Evolutionary conservation across 202 grass and related monocot genomes (phyloP).

Genomic region (Zoysia matrella): DNA sequence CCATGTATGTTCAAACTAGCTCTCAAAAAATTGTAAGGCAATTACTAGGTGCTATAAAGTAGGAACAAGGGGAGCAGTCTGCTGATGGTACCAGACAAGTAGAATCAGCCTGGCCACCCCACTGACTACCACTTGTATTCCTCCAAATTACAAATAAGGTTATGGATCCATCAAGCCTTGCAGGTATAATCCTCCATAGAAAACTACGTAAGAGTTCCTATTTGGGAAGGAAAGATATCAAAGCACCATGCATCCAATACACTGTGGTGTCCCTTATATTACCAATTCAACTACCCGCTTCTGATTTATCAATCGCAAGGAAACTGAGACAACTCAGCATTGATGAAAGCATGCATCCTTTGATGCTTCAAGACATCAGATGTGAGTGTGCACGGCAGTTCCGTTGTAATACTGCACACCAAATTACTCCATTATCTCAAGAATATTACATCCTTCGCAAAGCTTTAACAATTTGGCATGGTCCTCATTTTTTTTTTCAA

Average conservation of each 20-base stretch:
- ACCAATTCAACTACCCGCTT: conserved; percentile 34
- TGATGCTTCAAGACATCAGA: conserved; percentile 32
- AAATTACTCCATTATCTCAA: conserved; percentile 26
- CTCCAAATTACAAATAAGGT: conserved; percentile 37
- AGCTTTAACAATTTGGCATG: conserved; percentile 37
- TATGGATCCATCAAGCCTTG: conserved; percentile 7
- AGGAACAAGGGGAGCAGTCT: neutral
- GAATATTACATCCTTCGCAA: conserved; percentile 24
- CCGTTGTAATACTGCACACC: conserved; percentile 1
- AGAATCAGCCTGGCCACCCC: conserved; percentile 29
- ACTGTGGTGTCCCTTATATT: conserved; percentile 8
- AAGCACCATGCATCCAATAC: neutral
- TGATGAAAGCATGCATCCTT: conserved; percentile 31
- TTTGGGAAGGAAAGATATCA: neutral
- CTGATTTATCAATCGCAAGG: conserved; percentile 29
- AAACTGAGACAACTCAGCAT: conserved; percentile 10
- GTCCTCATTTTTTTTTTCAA: conserved; percentile 25
- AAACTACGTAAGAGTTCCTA: conserved; percentile 40
- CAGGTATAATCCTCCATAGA: conserved; percentile 29
- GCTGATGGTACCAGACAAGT: conserved; percentile 30
- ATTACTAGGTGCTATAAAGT: conserved; percentile 18
- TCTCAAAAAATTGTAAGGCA: conserved; percentile 33
- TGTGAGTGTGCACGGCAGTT: conserved; percentile 21
- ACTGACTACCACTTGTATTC: conserved; percentile 28
- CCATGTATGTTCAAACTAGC: conserved; percentile 3